Evolutionary conservation across 1,139 yeast genomes (phyloP).

Genomic region (Pichia sp.): DNA sequence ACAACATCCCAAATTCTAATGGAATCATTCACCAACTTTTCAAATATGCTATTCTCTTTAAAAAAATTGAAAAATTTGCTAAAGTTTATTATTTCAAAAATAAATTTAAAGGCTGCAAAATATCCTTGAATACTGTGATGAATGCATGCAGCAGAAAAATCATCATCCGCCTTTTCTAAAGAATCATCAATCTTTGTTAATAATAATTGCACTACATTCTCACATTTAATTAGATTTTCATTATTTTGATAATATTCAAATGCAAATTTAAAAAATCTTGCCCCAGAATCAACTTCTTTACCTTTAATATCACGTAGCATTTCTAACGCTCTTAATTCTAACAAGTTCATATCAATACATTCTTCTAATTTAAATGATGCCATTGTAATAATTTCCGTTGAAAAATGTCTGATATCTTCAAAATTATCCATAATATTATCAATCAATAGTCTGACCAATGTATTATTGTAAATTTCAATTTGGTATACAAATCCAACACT

Average conservation of each 20-base stretch:
- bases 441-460: conserved; percentile 42
- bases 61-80: conserved; percentile 4
- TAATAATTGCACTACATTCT: conserved; percentile 32
- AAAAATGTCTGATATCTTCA: conserved; percentile 60
- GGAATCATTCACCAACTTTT: conserved; percentile 27
- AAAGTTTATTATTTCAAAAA: conserved; percentile 35
- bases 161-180: conserved; percentile 26
- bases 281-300: conserved; percentile 77
- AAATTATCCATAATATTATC: conserved; percentile 64
- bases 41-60: background rate
- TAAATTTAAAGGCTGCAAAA: conserved; percentile 48
- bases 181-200: conserved; percentile 30
- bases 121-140: conserved; percentile 59
- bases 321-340: conserved; percentile 35
- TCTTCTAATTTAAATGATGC: conserved; percentile 36
- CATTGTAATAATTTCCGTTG: conserved; percentile 44
- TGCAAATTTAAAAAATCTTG: conserved; percentile 52
- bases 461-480: conserved; percentile 36
- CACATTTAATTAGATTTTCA: conserved; percentile 19
- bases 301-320: conserved; percentile 56
- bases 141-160: conserved; percentile 38
- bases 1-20: conserved; percentile 47
- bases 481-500: conserved; percentile 41
- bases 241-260: conserved; percentile 27
- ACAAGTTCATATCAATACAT: conserved; percentile 27